Conservation (phyloP, 805 yeast species). For the Zygosaccharomyces pseudorouxii region DNA sequence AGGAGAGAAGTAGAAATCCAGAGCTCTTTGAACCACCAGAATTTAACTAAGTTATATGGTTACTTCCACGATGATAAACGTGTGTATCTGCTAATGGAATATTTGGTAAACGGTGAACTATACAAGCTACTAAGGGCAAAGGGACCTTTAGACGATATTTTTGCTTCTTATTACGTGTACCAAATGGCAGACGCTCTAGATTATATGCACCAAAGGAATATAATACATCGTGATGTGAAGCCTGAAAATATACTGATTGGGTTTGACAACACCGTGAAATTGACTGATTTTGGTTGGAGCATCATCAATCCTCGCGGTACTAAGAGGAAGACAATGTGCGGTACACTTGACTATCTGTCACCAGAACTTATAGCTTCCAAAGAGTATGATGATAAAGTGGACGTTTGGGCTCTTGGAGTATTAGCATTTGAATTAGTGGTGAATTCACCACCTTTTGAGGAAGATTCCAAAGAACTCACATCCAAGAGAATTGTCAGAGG, state of each 20-base stretch:
- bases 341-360: slow-evolving; percentile 89
- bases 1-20: slow-evolving; percentile 91
- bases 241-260: slow-evolving; percentile 88
- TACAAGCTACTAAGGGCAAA: slow-evolving; percentile 65
- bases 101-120: slow-evolving; percentile 79
- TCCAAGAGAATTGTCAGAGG: slow-evolving; percentile 74
- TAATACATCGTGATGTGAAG: slow-evolving; percentile 89
- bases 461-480: slow-evolving; percentile 68
- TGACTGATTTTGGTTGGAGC: slow-evolving; percentile 97
- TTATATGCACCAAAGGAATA: slow-evolving; percentile 71
- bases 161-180: slow-evolving; percentile 72
- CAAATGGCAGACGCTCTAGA: slow-evolving; percentile 79
- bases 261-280: slow-evolving; percentile 67
- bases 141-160: slow-evolving; percentile 64
- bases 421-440: slow-evolving; percentile 79
- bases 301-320: slow-evolving; percentile 55
- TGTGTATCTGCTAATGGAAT: slow-evolving; percentile 82
- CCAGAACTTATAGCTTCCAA: slow-evolving; percentile 91
- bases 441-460: slow-evolving; percentile 92
- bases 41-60: slow-evolving; percentile 75
- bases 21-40: slow-evolving; percentile 68
- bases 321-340: slow-evolving; percentile 80
- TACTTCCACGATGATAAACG: slow-evolving; percentile 77
- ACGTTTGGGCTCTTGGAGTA: slow-evolving; percentile 90
- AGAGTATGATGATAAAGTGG: slow-evolving; percentile 74